These are phyloP conservation scores for Arabidopsis suecica DNA, from an alignment of 345 rosid species.

Conservation along the genomic window DNA sequence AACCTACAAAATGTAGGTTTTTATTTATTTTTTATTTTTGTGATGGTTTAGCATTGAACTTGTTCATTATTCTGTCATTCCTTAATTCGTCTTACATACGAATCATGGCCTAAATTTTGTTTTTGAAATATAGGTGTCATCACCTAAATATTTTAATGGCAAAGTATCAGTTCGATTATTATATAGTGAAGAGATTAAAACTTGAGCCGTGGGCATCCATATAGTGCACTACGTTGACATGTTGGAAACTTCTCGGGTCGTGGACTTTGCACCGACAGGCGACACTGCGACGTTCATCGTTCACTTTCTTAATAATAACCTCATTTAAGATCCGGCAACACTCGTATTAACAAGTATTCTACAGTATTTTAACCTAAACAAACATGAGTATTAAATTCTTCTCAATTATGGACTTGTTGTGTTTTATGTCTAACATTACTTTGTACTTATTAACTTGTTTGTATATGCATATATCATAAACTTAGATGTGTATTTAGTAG, in stretches of 20 bases:
- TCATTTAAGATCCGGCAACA: constrained; percentile 16
- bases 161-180: neutral
- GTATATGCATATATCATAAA: neutral
- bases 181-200: neutral
- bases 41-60: neutral
- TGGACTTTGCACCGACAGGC: constrained; percentile 18
- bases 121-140: neutral
- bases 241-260: neutral
- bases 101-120: neutral
- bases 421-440: neutral
- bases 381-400: neutral
- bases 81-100: neutral
- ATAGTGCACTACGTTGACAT: neutral
- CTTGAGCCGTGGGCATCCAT: neutral
- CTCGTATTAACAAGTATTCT: neutral
- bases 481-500: neutral
- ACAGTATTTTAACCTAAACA: neutral
- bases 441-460: neutral
- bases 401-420: neutral
- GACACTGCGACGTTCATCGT: constrained; percentile 15
- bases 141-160: neutral
- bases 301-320: neutral
- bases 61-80: too few relatives aligned
- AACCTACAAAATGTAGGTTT: too few relatives aligned
- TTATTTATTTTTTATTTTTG: too few relatives aligned